Percentiles rank a stretch among this genome's conserved stretches.
Conservation (phyloP, 78 protist species). For the Isochrysis galbana region DNA sequence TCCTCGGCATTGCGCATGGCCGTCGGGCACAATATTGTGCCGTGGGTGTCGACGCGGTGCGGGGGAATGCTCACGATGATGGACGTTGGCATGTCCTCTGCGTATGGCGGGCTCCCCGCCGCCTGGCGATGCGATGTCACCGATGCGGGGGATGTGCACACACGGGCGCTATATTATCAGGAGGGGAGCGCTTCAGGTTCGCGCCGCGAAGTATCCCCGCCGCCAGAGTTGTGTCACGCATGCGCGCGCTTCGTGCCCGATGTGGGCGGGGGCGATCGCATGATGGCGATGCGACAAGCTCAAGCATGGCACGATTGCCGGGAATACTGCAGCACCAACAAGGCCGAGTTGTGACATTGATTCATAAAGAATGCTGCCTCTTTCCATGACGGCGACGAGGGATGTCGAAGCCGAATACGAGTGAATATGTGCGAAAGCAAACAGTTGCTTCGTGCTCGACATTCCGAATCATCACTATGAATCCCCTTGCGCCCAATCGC, state of each 20-base stretch:
- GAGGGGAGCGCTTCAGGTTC: neutral
- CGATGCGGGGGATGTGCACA: neutral
- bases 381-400: too few relatives aligned
- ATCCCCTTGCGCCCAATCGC: too few relatives aligned
- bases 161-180: neutral
- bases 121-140: neutral
- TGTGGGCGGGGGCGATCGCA: neutral
- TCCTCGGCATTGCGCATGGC: too few relatives aligned
- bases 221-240: neutral
- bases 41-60: slow-evolving; percentile 15
- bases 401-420: too few relatives aligned
- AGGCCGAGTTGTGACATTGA: neutral
- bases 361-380: neutral
- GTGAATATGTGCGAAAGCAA: too few relatives aligned
- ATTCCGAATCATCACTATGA: too few relatives aligned
- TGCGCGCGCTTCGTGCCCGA: neutral
- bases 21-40: slow-evolving; percentile 48
- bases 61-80: neutral
- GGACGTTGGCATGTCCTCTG: slow-evolving; percentile 30
- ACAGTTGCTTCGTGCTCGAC: too few relatives aligned
- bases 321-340: neutral
- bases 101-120: neutral
- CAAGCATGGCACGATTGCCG: neutral
- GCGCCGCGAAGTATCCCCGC: neutral
- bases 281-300: neutral